A percentile compares a stretch with the other conserved stretches of the same genome.
Conservation (phyloP, 2,329 filamentous ascomycete genomes). For the Exophiala xenobiotica region DNA sequence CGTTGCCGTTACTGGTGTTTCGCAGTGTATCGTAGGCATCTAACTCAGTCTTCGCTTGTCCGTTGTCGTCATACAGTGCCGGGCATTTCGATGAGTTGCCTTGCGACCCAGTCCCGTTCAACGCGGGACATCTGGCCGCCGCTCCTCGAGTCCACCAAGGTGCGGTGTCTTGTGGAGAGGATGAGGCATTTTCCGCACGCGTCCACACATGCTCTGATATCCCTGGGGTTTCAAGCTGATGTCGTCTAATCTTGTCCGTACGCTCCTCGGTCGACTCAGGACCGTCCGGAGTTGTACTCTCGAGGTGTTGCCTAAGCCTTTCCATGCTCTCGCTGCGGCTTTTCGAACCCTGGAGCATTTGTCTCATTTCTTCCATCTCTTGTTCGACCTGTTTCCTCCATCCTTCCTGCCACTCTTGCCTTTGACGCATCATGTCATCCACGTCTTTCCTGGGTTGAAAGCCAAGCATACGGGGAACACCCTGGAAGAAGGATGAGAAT, state of each 20-base stretch:
- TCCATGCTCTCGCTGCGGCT: neutral
- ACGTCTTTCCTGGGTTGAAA: constrained; percentile 12
- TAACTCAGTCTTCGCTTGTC: constrained; percentile 22
- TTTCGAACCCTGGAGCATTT: constrained; percentile 18
- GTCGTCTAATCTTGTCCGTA: neutral
- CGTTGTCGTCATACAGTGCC: constrained; percentile 18
- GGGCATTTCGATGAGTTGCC: constrained; percentile 17
- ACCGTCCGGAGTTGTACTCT: neutral
- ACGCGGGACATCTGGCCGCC: constrained; percentile 14
- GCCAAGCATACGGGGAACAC: constrained; percentile 38
- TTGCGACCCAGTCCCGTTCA: constrained; percentile 11
- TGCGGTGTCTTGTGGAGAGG: constrained; percentile 1
- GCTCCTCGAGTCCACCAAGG: constrained; percentile 20
- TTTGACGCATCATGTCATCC: constrained; percentile 21
- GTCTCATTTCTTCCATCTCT: constrained; percentile 27
- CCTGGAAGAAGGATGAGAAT: constrained; percentile 55
- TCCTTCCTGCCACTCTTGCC: constrained; percentile 25
- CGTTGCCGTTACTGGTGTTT: neutral
- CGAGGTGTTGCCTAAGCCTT: neutral
- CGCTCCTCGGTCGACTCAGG: too few relatives aligned
- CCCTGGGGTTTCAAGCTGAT: neutral
- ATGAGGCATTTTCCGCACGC: constrained; percentile 11
- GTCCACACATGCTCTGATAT: constrained; percentile 6
- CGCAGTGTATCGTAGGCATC: constrained; percentile 18
- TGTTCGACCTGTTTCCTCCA: constrained; percentile 26